Evolutionary conservation across 2,329 filamentous ascomycete genomes (phyloP), one percentile per base, ranked within the genome.

Genomic region (Pseudogymnoascus sp.): DNA sequence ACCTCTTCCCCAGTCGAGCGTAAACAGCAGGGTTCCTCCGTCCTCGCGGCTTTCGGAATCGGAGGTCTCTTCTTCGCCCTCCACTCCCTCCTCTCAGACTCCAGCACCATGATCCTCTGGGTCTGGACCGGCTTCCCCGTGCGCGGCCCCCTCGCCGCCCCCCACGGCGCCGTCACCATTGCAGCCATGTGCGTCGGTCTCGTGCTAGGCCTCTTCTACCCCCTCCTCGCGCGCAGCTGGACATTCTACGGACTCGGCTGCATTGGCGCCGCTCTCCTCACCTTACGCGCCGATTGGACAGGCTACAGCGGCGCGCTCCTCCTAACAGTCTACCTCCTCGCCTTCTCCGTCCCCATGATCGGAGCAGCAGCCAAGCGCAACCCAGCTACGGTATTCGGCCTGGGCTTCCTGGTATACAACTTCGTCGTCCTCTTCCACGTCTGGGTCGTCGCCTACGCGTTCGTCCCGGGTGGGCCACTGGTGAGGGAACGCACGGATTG

Each of bases 61-160:
- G 92, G 85, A 23, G 93, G 92, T 31, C 76, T 97, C 6, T 82
- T 97, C 72, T 99, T 99, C 71, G 90, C 84, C 4, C 82, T 97
- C 72, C 95, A 97, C 74, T 97, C 93, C 1, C 81, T 99, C 8
- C 83, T 99, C 10, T 97, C 95, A 0, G 95, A 99, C 74, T 96
- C 93, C 0, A 97, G 95, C 78, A 99, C 95, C 62, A 97, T 99
- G 92, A 97, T 97, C 64, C 82, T 93, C 14, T 99, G 95, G 95
- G 91, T 91, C 2, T 99, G 95, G 95, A 92, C 97, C 70, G 95
- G 95, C 5, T 99, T 90, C 71, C 95, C 95, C 12, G 85, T 97
- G 42, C 86, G 89, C 60, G 95, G 95, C 5, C 95, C 95, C 2
- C 85, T 95, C 60, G 86, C 92, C 66, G 91, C 88, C 59, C 91